Conservation (phyloP, 306 rosid genomes). For the Vigna hirtella region DNA sequence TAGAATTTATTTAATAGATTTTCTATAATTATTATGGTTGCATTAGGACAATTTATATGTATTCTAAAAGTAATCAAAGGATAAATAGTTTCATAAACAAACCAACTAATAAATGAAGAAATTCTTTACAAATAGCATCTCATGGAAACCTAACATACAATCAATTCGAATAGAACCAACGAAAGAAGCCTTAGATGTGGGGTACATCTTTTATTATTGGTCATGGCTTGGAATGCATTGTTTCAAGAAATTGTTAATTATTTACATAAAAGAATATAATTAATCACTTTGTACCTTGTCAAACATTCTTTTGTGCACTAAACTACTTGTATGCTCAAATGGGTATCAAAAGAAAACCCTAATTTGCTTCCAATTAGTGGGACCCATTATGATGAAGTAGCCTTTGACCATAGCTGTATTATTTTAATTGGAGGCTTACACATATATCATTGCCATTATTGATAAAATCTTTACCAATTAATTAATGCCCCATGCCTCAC, state of each 20-base stretch:
- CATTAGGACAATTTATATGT: no score
- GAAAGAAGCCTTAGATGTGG: no score
- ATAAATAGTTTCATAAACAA: not conserved
- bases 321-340: not conserved
- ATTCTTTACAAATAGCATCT: not conserved
- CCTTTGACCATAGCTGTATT: slow-evolving; percentile 48
- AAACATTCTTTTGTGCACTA: not conserved
- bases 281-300: not conserved
- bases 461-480: slow-evolving; percentile 15
- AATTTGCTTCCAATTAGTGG: not conserved
- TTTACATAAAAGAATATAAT: not conserved
- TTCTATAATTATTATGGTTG: no score
- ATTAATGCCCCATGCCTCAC: not conserved
- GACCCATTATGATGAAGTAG: slow-evolving; percentile 39
- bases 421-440: slow-evolving; percentile 7
- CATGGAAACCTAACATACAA: not conserved
- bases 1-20: no score
- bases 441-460: slow-evolving; percentile 31
- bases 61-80: no score
- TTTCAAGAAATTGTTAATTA: not conserved
- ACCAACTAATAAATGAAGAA: not conserved
- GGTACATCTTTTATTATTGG: not conserved
- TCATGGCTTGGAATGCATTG: not conserved
- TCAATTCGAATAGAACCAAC: not conserved
- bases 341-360: not conserved